phyloP scores from a whole-genome alignment of 441 rosid genomes.

The Pelargonium australe region DNA sequence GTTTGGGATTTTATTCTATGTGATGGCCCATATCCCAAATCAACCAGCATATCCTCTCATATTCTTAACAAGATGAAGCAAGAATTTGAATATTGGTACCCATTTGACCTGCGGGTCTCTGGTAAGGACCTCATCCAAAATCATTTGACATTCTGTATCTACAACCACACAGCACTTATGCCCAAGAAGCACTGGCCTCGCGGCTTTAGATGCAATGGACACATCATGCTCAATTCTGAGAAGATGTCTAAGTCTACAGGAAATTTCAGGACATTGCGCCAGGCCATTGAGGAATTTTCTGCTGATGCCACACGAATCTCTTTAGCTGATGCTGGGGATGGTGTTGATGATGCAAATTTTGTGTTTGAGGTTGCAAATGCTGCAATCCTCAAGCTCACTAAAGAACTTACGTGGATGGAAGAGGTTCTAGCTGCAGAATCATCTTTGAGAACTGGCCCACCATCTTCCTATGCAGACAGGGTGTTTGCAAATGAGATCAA shows the following conservation, averaged over 20 bases:
- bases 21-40: slow-evolving; percentile 56
- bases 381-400: slow-evolving; percentile 77
- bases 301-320: slow-evolving; percentile 88
- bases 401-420: slow-evolving; percentile 90
- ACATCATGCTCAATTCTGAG: slow-evolving; percentile 88
- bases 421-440: slow-evolving; percentile 58
- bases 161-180: slow-evolving; percentile 90
- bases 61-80: slow-evolving; percentile 74
- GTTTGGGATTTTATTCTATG: slow-evolving; percentile 88
- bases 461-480: slow-evolving; percentile 69
- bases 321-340: slow-evolving; percentile 95
- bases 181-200: slow-evolving; percentile 73
- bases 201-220: slow-evolving; percentile 91
- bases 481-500: slow-evolving; percentile 84
- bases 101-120: slow-evolving; percentile 89
- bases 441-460: slow-evolving; percentile 61
- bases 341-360: slow-evolving; percentile 92
- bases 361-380: slow-evolving; percentile 84
- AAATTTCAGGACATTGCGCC: slow-evolving; percentile 74
- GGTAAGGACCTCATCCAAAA: slow-evolving; percentile 97
- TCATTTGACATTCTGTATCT: slow-evolving; percentile 80
- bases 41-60: slow-evolving; percentile 55
- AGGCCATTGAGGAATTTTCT: slow-evolving; percentile 80
- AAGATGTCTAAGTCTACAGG: slow-evolving; percentile 98
- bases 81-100: slow-evolving; percentile 95